Evolutionary conservation across 2,329 filamentous ascomycete species (phyloP).

Genomic region (Fonsecaea nubica): DNA sequence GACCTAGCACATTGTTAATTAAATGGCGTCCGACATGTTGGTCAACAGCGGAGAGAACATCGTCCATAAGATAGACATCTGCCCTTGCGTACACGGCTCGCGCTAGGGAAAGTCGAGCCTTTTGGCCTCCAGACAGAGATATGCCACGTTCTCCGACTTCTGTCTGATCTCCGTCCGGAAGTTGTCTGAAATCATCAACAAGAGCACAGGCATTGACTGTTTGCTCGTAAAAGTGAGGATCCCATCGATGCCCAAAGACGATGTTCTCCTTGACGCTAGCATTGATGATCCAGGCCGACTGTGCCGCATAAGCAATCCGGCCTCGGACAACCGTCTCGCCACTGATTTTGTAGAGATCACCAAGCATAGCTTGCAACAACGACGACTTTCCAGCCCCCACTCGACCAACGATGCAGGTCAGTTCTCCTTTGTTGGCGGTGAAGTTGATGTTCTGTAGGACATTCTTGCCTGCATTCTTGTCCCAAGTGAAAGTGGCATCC

Average conservation of each 20-base stretch:
- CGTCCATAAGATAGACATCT: slow-evolving; percentile 94
- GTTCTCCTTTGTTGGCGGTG: slow-evolving; percentile 86
- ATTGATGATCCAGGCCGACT: slow-evolving; percentile 96
- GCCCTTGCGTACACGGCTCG: slow-evolving; percentile 94
- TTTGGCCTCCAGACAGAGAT: slow-evolving; percentile 93
- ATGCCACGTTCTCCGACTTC: slow-evolving; percentile 97
- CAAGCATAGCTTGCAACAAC: slow-evolving; percentile 83
- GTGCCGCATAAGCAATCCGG: slow-evolving; percentile 86
- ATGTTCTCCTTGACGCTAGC: slow-evolving; percentile 97
- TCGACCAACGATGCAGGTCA: slow-evolving; percentile 89
- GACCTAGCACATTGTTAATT: slow-evolving; percentile 90
- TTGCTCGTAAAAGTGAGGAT: slow-evolving; percentile 91
- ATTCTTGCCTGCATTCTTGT: slow-evolving; percentile 73
- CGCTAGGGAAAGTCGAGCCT: slow-evolving; percentile 88
- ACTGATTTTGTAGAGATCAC: slow-evolving; percentile 87
- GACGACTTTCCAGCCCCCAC: slow-evolving; percentile 97
- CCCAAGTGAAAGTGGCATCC: slow-evolving; percentile 92
- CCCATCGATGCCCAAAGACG: slow-evolving; percentile 91
- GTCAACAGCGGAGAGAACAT: slow-evolving; percentile 95
- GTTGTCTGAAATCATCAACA: slow-evolving; percentile 84
- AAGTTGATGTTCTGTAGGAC: slow-evolving; percentile 85
- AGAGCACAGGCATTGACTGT: slow-evolving; percentile 92
- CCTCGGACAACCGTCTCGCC: slow-evolving; percentile 85
- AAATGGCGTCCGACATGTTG: slow-evolving; percentile 95
- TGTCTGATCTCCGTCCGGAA: slow-evolving; percentile 95